Evolutionary conservation across 1,284 basidiomycete genomes (phyloP), one percentile per base, ranked within the genome.

Genomic region (Paramarasmius palmivorus): DNA sequence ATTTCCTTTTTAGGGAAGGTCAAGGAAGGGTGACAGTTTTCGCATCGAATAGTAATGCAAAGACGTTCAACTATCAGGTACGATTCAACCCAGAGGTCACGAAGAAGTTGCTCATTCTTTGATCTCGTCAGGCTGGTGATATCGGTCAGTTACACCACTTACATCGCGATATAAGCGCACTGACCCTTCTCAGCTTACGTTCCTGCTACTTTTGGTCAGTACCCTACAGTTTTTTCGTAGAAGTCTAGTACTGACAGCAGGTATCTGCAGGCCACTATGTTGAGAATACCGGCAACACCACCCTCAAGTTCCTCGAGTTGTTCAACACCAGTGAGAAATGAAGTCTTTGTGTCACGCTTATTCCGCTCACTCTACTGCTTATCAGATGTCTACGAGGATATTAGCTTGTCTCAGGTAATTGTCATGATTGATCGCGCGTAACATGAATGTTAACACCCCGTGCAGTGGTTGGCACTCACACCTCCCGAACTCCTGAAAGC

Each of bases 201-300:
- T 41, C 82, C 83, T 14, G 74, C 78, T 17, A 73, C 77, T 1
- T 79, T 77, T 64, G 83, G 81, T 76, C 53, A 58, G 68, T 49
- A 3, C 14, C 23, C 15, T 14, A 20, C 20, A 20, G 26, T 44
- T 12, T 44, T 12, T 7, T 7, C 29, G 29, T 32, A 32, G 29
- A 6, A 32, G n/a, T 23, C 41, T 26, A 44, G 23, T 22, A n/a
- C n/a, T n/a, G 3, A 23, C 48, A 20, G 26, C n/a, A n/a, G n/a
- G n/a, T n/a, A n/a, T 44, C 6, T 20, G 20, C 47, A 77, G 82
- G 82, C 4, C 86, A 88, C 61, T 88, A 85, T 59, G 76, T 89
- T n/a, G 84, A 90, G 68, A 88, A 88, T 62, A 83, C 74, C 8
- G 86, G 86, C 6, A 83, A 86, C 59, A 77, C 77, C 2, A 83